Percentiles rank a stretch among this genome's conserved stretches.
phyloP scores from a whole-genome alignment of 2,329 filamentous ascomycete species.

The Fusarium robinianum region DNA sequence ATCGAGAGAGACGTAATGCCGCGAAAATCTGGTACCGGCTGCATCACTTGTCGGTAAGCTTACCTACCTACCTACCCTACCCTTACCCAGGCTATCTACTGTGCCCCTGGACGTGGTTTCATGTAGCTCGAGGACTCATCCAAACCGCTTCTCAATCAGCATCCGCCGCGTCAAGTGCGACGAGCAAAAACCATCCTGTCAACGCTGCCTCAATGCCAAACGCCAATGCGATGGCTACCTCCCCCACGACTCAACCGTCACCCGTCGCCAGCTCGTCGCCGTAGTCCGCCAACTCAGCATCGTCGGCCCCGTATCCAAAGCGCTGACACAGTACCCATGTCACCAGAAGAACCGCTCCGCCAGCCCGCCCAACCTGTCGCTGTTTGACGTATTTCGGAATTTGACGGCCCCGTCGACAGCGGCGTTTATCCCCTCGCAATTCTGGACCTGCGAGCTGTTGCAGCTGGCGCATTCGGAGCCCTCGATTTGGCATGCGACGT shows the following conservation, averaged over 20 bases:
- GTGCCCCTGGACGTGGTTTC: no score
- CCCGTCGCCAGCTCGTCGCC: slow-evolving; percentile 40
- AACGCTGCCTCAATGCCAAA: slow-evolving; percentile 31
- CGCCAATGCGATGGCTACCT: slow-evolving; percentile 44
- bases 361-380: slow-evolving; percentile 20
- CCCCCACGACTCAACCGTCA: slow-evolving; percentile 27
- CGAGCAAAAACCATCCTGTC: slow-evolving; percentile 39
- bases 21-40: slow-evolving; percentile 33
- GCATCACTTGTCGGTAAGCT: slow-evolving; percentile 36
- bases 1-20: no score
- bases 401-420: slow-evolving; percentile 38
- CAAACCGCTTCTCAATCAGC: slow-evolving; percentile 14
- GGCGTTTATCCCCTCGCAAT: slow-evolving; percentile 37
- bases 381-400: slow-evolving; percentile 45
- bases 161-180: slow-evolving; percentile 46
- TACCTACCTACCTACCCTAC: neutral
- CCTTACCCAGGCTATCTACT: no score
- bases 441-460: slow-evolving; percentile 41
- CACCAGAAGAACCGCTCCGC: slow-evolving; percentile 4
- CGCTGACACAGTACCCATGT: slow-evolving; percentile 28
- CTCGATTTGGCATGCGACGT: slow-evolving; percentile 43
- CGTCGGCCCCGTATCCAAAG: slow-evolving; percentile 38
- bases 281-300: slow-evolving; percentile 36
- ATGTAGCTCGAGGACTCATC: neutral
- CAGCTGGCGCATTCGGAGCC: slow-evolving; percentile 43